Evolutionary conservation across 345 rosid species (phyloP).

Genomic region (Rhodamnia argentea): DNA sequence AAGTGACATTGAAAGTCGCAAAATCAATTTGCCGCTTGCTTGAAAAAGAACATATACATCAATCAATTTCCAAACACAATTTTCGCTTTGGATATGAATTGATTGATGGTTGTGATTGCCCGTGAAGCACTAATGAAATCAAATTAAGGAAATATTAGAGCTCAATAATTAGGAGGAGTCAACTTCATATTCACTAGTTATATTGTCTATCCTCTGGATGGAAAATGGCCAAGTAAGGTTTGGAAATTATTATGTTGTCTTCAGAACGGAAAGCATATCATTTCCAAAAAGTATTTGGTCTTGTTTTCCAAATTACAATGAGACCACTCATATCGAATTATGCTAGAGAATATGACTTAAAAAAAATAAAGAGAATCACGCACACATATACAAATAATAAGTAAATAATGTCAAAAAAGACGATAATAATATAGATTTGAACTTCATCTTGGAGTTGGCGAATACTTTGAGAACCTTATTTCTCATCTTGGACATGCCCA

Average conservation of each 20-base stretch:
- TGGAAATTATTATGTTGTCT: neutral
- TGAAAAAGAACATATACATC: too few species aligned
- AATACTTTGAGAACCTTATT: too few species aligned
- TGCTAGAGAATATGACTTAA: neutral
- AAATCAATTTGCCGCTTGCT: neutral
- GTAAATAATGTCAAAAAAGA: neutral
- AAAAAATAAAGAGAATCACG: neutral
- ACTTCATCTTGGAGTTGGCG: too few species aligned
- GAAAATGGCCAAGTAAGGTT: neutral
- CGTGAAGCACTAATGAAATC: neutral
- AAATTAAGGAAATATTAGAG: neutral
- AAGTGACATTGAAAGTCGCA: neutral
- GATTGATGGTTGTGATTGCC: neutral
- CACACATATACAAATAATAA: neutral
- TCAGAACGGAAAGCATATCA: neutral
- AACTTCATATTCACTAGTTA: neutral
- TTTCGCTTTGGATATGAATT: neutral
- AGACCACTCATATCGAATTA: neutral
- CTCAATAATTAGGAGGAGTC: neutral
- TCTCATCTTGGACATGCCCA: too few species aligned
- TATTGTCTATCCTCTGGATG: neutral
- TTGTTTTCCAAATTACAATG: neutral
- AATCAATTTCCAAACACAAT: neutral
- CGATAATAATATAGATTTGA: neutral
- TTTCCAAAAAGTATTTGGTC: neutral